Evolutionary conservation across 2,329 filamentous ascomycete species (phyloP), one percentile per base, ranked within the genome.

Genomic region (Talaromyces sp.): DNA sequence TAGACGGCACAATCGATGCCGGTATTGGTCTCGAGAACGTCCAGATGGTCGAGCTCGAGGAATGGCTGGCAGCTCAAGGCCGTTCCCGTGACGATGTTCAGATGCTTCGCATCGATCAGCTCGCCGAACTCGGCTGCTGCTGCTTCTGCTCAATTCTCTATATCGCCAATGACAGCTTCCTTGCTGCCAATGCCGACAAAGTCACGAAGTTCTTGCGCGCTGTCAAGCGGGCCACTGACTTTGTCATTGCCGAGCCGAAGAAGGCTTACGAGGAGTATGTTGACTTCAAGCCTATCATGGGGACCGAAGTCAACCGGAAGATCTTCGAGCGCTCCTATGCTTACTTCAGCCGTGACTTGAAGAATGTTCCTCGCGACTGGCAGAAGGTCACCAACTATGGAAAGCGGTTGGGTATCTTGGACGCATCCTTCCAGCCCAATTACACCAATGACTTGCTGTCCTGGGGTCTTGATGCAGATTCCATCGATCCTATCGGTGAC

Each of bases 131-230:
- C 3, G 90, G 90, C 59, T 93, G 90, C 81, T 93, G 90, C 85
- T 93, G 90, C 83, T 93, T 93, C 85, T 93, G 90, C 78, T 87
- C 87, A 33, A 90, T 93, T 75, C 82, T 93, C 47, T 92, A 93
- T 82, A 93, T 93, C 68, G 90, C 87, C 71, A 92, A 93, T 77
- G 89, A 92, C 71, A 73, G 73, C 9, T 93, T 93, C 78, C 77
- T 92, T 52, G 74, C 80, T n/a, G 79, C 85, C 66, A 86, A 91
- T 77, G 86, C 87, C 0, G 87, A 87, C 1, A 87, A 88, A 74
- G 86, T 90, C 3, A 77, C 78, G 65, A 84, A 85, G 50, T 93
- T 93, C 78, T 82, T 92, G 79, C 84, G 84, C 54, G 90, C 90
- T 33, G 87, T 90, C 73, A 93, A 93, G 82, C 84, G 82, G 47